Base-by-base conservation (phyloP, 306 rosid species). In the Acacia acuminata region DNA sequence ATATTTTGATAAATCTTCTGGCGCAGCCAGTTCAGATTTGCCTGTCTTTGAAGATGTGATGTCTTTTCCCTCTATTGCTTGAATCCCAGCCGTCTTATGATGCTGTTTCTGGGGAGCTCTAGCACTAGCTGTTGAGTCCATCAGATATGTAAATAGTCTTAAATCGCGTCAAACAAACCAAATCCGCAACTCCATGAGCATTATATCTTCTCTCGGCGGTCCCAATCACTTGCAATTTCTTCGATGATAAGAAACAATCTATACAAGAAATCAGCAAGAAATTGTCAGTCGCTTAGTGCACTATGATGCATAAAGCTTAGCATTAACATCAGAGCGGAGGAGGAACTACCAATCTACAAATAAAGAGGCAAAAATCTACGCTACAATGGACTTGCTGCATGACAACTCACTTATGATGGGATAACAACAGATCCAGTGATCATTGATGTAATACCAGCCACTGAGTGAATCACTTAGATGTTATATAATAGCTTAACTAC, bases 121-220 rank as follows among this genome's bases (percentile, higher is more conserved):
- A 22, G 86, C 47, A 87, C 86, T 88, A 71, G 81, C 70, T 88
- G 85, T 92, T 19, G 98, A 88, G 84, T 94, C 98, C 97, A 95
- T 95, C 82, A 81, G 70, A 81, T 78, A 81, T 61, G 45, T 56
- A 75, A 61, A 69, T 58, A 36, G 63, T 79, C 71, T 80, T 77
- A 81, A 44, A 78, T 75, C 67, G 61, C 67, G 86, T 83, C 94
- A 87, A 75, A 89, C 69, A 50, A 79, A 81, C 79, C 77, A 76
- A 76, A 77, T 42, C 87, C 86, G 78, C 79, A 22, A 79, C 77
- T 77, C 77, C 65, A 72, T 47, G 72, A 38, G 43, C 71, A 38
- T 36, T 40, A 44, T 17, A 81, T 64, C 76, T 72, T 78, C 75
- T 81, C 58, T 42, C 43, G 38, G 85, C 67, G 68, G 64, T 82